Conservation (phyloP, 2,329 filamentous ascomycete genomes). For the Arthroderma sp. region DNA sequence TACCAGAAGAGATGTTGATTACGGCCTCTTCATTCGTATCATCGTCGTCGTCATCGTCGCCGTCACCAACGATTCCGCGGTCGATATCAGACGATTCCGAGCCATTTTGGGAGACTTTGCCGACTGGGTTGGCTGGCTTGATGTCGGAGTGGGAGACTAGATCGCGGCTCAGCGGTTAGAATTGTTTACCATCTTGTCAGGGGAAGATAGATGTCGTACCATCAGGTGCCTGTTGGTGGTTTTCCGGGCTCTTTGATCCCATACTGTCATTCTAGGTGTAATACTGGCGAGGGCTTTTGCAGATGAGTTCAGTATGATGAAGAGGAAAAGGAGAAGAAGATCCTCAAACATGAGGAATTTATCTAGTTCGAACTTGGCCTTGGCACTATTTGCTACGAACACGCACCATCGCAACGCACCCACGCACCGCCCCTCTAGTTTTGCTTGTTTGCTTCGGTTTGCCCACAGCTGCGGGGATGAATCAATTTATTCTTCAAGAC, state of each 20-base stretch:
- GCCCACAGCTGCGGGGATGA: too few relatives aligned
- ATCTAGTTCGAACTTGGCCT: too few relatives aligned
- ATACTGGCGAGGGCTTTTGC: too few relatives aligned
- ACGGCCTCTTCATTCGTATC: constrained; percentile 12
- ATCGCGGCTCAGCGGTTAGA: neutral
- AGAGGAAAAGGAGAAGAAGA: too few relatives aligned
- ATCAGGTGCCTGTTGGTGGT: constrained; percentile 4
- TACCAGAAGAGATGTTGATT: constrained; percentile 8
- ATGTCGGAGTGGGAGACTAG: neutral
- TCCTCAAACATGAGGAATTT: too few relatives aligned
- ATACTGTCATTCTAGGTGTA: neutral
- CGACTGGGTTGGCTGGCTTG: constrained; percentile 4
- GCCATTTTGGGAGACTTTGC: constrained; percentile 3
- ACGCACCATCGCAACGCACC: too few relatives aligned
- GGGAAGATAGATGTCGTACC: constrained; percentile 4
- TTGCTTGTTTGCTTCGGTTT: too few relatives aligned
- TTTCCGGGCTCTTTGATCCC: constrained; percentile 10
- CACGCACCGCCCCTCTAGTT: too few relatives aligned
- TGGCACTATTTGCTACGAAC: too few relatives aligned
- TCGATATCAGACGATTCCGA: constrained; percentile 1
- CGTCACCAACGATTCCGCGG: constrained; percentile 13
- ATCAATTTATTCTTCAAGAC: too few relatives aligned
- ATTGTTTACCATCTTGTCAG: neutral
- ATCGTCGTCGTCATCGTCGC: constrained; percentile 19
- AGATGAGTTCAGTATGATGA: too few relatives aligned